Evolutionary conservation across 371 early-diverging fungal genomes (phyloP).

Genomic region (Haplosporangium sp.): DNA sequence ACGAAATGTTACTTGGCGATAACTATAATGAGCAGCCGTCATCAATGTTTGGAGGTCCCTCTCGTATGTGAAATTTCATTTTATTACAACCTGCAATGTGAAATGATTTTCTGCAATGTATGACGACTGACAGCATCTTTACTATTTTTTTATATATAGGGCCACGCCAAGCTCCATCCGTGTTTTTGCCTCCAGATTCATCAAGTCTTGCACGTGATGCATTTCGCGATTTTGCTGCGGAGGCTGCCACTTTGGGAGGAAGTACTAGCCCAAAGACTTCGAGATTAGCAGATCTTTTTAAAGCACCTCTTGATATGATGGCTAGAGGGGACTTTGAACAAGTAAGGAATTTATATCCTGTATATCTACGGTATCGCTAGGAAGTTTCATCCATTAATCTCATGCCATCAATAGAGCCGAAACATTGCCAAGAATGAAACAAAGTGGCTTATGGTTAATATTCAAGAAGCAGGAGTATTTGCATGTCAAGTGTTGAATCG

Average conservation of each 20-base stretch:
- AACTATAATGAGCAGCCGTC: slow-evolving; percentile 35
- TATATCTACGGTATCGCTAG: slow-evolving; percentile 1
- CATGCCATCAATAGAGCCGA: slow-evolving; percentile 67
- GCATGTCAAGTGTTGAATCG: slow-evolving; percentile 90
- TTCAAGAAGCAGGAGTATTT: slow-evolving; percentile 89
- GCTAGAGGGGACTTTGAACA: slow-evolving; percentile 80
- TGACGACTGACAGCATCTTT: not conserved
- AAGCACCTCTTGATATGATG: slow-evolving; percentile 92
- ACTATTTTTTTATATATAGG: slow-evolving; percentile 13
- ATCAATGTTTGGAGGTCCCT: slow-evolving; percentile 23
- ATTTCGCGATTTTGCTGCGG: slow-evolving; percentile 59
- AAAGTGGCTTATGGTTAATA: slow-evolving; percentile 91
- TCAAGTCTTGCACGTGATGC: slow-evolving; percentile 55
- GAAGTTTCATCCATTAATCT: not conserved
- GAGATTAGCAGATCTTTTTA: slow-evolving; percentile 81
- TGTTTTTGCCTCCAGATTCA: slow-evolving; percentile 57
- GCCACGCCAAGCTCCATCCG: slow-evolving; percentile 34
- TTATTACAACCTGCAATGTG: not conserved
- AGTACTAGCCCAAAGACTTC: slow-evolving; percentile 59
- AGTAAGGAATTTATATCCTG: slow-evolving; percentile 42
- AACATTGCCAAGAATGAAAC: slow-evolving; percentile 68
- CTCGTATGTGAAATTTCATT: slow-evolving; percentile 27
- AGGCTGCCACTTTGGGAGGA: slow-evolving; percentile 58
- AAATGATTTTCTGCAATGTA: not conserved
- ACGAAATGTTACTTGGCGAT: slow-evolving; percentile 77